phyloP scores from a whole-genome alignment of 2,329 filamentous ascomycete genomes.

The Colletotrichum ledebouriae region DNA sequence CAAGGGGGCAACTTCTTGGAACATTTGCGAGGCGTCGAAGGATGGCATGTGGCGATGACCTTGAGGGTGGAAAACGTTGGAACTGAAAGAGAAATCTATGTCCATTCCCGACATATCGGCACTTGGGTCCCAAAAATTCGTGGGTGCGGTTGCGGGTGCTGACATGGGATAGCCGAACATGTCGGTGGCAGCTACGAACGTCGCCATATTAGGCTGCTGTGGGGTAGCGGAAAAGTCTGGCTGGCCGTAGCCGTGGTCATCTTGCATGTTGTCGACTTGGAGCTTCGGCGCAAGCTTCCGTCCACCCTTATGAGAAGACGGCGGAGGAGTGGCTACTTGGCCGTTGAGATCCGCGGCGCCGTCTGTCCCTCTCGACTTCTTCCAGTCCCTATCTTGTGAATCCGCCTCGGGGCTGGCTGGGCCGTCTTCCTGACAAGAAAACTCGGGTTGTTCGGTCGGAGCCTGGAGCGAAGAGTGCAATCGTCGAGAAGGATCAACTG shows the following conservation, averaged over 20 bases:
- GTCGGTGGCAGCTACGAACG: slow-evolving; percentile 63
- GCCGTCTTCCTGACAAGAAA: slow-evolving; percentile 49
- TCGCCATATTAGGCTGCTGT: slow-evolving; percentile 62
- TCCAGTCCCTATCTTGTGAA: slow-evolving; percentile 52
- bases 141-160: slow-evolving; percentile 64
- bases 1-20: slow-evolving; percentile 60
- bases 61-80: slow-evolving; percentile 59
- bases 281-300: slow-evolving; percentile 68
- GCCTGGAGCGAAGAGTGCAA: slow-evolving; percentile 70
- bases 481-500: slow-evolving; percentile 70
- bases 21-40: slow-evolving; percentile 68
- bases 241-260: slow-evolving; percentile 68
- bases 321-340: slow-evolving; percentile 72
- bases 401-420: slow-evolving; percentile 42
- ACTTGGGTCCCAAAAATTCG: slow-evolving; percentile 69
- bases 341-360: slow-evolving; percentile 54
- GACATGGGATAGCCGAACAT: slow-evolving; percentile 73
- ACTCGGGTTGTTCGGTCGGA: slow-evolving; percentile 50
- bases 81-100: slow-evolving; percentile 66
- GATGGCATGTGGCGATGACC: slow-evolving; percentile 63
- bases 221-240: slow-evolving; percentile 65
- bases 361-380: slow-evolving; percentile 61
- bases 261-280: slow-evolving; percentile 65
- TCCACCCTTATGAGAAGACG: slow-evolving; percentile 67
- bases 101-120: slow-evolving; percentile 69